A percentile compares a stretch with the other conserved stretches of the same genome.
These are phyloP conservation scores for Pyrus hybrid DNA, from an alignment of 331 rosid species.

Conservation along the genomic window DNA sequence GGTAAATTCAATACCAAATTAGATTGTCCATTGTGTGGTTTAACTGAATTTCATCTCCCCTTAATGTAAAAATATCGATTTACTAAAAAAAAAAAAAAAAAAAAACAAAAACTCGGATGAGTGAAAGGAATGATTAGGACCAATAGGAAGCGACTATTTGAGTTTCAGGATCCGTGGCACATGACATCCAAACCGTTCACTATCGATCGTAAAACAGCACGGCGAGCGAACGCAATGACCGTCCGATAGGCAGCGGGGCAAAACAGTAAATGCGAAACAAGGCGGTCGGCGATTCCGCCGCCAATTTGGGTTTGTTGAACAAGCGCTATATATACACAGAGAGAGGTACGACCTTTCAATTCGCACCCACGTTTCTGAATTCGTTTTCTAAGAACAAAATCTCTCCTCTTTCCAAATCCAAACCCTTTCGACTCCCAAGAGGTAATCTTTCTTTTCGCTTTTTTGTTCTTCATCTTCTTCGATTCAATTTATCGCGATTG, in stretches of 20 bases:
- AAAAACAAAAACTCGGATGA: not conserved
- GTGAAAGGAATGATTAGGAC: not conserved
- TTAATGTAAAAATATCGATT: too few species aligned
- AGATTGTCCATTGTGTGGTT: too few species aligned
- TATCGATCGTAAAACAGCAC: not conserved
- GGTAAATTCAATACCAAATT: too few species aligned
- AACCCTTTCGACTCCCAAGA: not conserved
- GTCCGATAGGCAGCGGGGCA: conserved; percentile 2
- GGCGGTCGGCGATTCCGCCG: not conserved
- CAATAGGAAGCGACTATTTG: not conserved
- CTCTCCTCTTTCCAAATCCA: not conserved
- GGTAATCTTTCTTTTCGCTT: not conserved
- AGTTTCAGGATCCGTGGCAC: not conserved
- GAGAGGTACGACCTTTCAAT: not conserved
- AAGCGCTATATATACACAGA: not conserved
- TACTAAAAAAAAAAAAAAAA: too few species aligned
- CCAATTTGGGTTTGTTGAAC: not conserved
- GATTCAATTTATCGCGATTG: not conserved
- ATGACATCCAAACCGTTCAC: not conserved
- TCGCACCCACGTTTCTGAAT: not conserved
- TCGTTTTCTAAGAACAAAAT: not conserved
- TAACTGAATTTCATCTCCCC: too few species aligned
- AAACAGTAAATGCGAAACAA: not conserved
- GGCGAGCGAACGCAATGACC: not conserved
- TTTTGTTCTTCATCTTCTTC: not conserved